phyloP scores from a whole-genome alignment of 306 rosid species.

The Luffa aegyptiaca region DNA sequence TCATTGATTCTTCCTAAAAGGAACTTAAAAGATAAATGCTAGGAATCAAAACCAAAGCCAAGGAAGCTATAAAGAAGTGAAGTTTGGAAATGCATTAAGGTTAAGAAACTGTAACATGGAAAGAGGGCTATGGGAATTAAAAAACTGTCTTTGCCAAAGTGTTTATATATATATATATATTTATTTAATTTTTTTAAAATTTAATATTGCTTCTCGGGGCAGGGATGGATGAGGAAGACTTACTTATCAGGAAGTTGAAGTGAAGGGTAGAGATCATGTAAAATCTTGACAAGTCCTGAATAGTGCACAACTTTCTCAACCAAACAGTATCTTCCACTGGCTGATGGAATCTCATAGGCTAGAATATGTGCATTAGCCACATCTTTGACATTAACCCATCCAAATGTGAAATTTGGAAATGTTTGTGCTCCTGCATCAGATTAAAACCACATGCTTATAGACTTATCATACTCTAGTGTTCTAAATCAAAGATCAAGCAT shows the following conservation, averaged over 20 bases:
- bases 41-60: not conserved
- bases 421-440: conserved; percentile 44
- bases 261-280: conserved; percentile 43
- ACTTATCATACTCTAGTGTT: not conserved
- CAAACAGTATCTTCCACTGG: conserved; percentile 62
- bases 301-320: conserved; percentile 41
- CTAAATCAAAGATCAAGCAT: not conserved
- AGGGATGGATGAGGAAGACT: conserved; percentile 6
- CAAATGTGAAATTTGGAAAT: conserved; percentile 32
- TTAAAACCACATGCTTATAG: not conserved
- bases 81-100: not conserved
- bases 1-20: not conserved
- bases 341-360: conserved; percentile 80
- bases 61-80: not conserved
- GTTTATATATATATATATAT: too few species aligned
- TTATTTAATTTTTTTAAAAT: too few species aligned
- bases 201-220: not conserved
- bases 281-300: conserved; percentile 40
- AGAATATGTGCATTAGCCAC: conserved; percentile 68
- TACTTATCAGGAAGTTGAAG: conserved; percentile 52
- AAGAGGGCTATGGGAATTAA: not conserved
- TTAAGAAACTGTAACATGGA: not conserved
- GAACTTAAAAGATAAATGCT: not conserved
- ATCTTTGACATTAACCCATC: conserved; percentile 75
- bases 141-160: not conserved